Evolutionary conservation across 306 rosid genomes (phyloP), one percentile per base, ranked within the genome.

Genomic region (Corylus avellana): DNA sequence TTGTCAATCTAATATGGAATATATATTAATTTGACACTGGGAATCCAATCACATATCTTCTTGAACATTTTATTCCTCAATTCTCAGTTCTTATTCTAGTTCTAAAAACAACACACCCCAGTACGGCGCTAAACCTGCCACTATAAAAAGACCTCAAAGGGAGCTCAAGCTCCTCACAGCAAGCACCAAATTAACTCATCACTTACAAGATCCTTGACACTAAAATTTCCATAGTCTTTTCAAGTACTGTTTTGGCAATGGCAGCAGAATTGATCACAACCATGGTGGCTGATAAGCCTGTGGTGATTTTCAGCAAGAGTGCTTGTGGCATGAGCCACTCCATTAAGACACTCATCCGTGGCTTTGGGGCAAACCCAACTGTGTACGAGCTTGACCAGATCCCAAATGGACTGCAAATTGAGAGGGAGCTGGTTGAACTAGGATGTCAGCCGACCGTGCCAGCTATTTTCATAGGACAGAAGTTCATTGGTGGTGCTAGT

Each of bases 241-340:
- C 7, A 18, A 7, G 35, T 32, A 32, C 35, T 22, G 35, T 32
- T 71, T 10, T 12, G 12, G 20, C 44, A 53, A 73, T 73, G 77
- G 77, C 4, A 10, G 18, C 46, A 8, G 64, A 32, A 32, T 32
- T 73, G 49, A 37, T 22, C 18, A 3, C 46, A 42, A 59, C 37
- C 66, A 39, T 89, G 90, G 96, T 89, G 18, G 93, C 78, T 46
- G 87, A 86, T 20, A 92, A 85, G 84, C 88, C 92, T 1, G 87
- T 92, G 83, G 97, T 90, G 87, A 89, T 92, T 83, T 92, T 92
- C 89, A 92, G 96, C 94, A 91, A 90, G 90, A 87, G 78, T 70
- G 78, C 77, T 4, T 90, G 95, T 32, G 85, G 85, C 81, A 82
- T 93, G 86, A 87, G 95, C 74, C 93, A 88, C 76, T 83, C 93